A percentile compares a stretch with the other conserved stretches of the same genome.
phyloP scores from a whole-genome alignment of 768 basidiomycete genomes.

The Boletus bicolor region DNA sequence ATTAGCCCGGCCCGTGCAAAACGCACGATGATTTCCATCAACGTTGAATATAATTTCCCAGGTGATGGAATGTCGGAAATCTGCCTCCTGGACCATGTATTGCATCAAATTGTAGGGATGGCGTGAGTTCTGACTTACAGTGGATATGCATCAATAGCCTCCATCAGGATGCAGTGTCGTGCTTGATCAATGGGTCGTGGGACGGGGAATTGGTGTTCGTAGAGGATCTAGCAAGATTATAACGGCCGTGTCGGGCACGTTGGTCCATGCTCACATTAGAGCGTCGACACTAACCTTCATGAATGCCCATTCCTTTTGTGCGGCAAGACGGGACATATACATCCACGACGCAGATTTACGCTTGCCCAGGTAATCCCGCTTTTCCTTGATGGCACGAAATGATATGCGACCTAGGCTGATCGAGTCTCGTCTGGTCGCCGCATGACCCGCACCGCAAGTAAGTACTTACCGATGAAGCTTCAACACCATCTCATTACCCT shows the following conservation, averaged over 20 bases:
- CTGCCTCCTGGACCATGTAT: conserved; percentile 61
- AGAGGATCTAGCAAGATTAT: conserved; percentile 61
- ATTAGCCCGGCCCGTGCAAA: conserved; percentile 94
- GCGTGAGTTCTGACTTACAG: conserved; percentile 53
- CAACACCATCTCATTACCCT: conserved; percentile 83
- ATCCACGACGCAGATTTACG: conserved; percentile 98
- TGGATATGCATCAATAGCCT: conserved; percentile 91
- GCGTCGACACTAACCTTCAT: conserved; percentile 70
- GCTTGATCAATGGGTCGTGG: conserved; percentile 93
- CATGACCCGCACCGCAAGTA: not conserved
- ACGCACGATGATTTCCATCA: conserved; percentile 96
- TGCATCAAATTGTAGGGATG: not conserved
- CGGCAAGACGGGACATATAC: conserved; percentile 96
- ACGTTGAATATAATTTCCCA: conserved; percentile 81
- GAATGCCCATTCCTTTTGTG: conserved; percentile 97
- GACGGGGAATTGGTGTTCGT: conserved; percentile 91
- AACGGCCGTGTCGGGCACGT: not conserved
- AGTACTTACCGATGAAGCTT: conserved; percentile 81
- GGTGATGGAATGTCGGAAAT: conserved; percentile 80
- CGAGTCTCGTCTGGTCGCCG: conserved; percentile 1
- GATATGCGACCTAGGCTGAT: conserved; percentile 92
- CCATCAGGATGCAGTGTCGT: conserved; percentile 94
- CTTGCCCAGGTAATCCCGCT: conserved; percentile 94
- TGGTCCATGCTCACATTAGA: not conserved
- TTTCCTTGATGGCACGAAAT: conserved; percentile 94